Evolutionary conservation across 2,329 filamentous ascomycete species (phyloP).

Genomic region (Stenocarpella maydis): DNA sequence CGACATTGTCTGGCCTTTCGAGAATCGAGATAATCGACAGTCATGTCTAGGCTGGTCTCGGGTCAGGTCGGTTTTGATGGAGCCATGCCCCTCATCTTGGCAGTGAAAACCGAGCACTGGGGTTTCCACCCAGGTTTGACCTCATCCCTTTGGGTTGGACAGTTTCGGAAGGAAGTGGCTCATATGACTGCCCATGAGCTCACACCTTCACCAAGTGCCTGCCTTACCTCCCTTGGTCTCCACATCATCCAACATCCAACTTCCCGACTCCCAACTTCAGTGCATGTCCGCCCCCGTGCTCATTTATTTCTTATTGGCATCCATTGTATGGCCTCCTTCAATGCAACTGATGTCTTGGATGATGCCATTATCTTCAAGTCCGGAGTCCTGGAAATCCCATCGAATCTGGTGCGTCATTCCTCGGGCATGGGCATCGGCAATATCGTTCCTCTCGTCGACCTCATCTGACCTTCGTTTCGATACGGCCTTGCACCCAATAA

Average conservation of each 20-base stretch:
- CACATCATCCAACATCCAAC: background rate
- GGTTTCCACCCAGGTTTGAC: background rate
- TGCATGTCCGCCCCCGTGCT: background rate
- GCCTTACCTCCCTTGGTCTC: background rate
- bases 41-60: no score
- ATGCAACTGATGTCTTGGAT: background rate
- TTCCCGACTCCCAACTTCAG: conserved; percentile 8
- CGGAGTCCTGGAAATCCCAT: background rate
- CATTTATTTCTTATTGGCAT: background rate
- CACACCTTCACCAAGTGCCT: background rate
- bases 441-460: background rate
- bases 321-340: background rate
- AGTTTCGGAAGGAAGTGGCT: background rate
- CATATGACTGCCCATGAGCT: no score
- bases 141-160: background rate
- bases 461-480: background rate
- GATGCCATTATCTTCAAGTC: background rate
- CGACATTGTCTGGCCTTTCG: background rate
- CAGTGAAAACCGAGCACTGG: no score
- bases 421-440: background rate
- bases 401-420: background rate
- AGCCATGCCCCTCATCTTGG: no score
- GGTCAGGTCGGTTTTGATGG: no score
- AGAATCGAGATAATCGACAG: no score
- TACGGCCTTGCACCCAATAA: background rate